Conservation (phyloP, 805 yeast species). For the Teunomyces panamensis region DNA sequence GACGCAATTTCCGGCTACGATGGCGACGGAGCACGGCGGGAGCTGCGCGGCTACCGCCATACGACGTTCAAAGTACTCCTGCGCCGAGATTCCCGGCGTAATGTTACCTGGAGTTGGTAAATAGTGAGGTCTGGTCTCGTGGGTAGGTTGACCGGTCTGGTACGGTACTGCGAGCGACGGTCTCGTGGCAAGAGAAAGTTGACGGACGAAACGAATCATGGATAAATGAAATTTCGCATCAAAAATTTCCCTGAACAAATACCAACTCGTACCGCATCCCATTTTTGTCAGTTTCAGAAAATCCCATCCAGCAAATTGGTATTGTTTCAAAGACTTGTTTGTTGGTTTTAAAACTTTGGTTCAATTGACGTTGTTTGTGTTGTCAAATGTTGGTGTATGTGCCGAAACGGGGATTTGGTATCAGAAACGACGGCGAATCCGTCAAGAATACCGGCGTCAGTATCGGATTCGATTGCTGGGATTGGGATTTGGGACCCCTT, state of each 20-base stretch:
- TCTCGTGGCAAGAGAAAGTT: conserved; percentile 16
- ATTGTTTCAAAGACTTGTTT: no score
- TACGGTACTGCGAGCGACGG: conserved; percentile 26
- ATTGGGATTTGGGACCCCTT: conserved; percentile 4
- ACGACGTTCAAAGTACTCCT: conserved; percentile 78
- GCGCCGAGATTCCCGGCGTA: conserved; percentile 83
- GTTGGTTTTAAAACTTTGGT: no score
- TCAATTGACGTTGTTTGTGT: no score
- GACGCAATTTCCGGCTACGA: conserved; percentile 67
- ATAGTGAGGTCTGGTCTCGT: conserved; percentile 77
- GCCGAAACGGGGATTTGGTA: no score
- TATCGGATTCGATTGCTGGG: conserved; percentile 6
- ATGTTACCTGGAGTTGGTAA: conserved; percentile 71
- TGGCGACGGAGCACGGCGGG: conserved; percentile 64
- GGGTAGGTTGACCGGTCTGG: conserved; percentile 79
- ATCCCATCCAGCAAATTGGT: no score
- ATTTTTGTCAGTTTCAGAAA: no score
- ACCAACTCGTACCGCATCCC: no score
- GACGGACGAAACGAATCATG: not conserved
- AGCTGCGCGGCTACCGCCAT: conserved; percentile 52
- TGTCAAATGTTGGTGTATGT: no score
- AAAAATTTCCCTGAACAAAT: no score
- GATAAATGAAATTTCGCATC: no score
- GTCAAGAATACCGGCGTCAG: no score
- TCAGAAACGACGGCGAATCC: no score